Evolutionary conservation across 2,329 filamentous ascomycete species (phyloP).

Genomic region (Stagonosporopsis rhizophila): DNA sequence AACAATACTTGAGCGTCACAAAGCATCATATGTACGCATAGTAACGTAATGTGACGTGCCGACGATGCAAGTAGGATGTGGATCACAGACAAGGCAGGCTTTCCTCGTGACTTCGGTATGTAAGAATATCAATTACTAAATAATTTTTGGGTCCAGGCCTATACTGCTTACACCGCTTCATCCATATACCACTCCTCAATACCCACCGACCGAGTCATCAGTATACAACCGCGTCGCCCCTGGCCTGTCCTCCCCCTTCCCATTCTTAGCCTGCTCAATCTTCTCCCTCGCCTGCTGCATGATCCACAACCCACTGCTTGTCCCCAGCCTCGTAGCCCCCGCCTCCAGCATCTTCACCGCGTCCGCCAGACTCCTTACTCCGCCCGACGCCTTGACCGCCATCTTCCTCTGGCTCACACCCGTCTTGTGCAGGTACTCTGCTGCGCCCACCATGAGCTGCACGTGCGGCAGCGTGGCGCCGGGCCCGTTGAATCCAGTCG

Average conservation of each 20-base stretch:
- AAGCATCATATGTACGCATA: background rate
- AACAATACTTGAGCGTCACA: background rate
- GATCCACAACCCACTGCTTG: conserved; percentile 63
- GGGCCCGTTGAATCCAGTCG: conserved; percentile 64
- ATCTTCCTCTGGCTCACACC: conserved; percentile 45
- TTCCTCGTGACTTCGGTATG: background rate
- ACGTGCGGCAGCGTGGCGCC: conserved; percentile 63
- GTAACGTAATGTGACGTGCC: background rate
- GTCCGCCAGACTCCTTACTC: conserved; percentile 59
- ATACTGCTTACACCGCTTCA: background rate
- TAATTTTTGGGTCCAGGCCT: background rate
- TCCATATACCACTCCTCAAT: conserved; percentile 2
- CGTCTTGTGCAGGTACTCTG: conserved; percentile 52
- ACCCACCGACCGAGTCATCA: conserved; percentile 38
- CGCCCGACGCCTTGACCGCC: conserved; percentile 66
- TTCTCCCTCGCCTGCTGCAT: conserved; percentile 54
- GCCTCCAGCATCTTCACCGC: conserved; percentile 62
- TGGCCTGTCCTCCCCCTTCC: conserved; percentile 30
- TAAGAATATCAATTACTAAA: background rate
- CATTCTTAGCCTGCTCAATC: conserved; percentile 34
- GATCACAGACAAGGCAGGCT: background rate
- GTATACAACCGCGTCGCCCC: conserved; percentile 46
- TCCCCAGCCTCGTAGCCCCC: conserved; percentile 64
- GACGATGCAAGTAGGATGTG: background rate
- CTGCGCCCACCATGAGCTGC: conserved; percentile 60